Conservation (phyloP, 2,329 filamentous ascomycete species). For the Keithomyces neogunnii region DNA sequence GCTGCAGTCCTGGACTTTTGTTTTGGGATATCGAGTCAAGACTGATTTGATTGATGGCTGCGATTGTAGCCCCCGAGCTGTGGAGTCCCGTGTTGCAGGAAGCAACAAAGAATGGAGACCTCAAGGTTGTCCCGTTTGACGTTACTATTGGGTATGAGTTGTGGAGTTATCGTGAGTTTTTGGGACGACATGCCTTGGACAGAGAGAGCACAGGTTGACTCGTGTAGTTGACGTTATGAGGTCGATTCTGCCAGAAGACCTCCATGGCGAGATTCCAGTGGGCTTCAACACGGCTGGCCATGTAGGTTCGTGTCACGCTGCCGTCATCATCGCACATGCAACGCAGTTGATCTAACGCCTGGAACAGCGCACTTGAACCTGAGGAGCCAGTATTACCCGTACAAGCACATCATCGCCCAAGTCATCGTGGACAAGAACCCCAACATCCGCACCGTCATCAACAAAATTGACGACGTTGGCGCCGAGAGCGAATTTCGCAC, state of each 20-base stretch:
- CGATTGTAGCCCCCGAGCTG: slow-evolving; percentile 45
- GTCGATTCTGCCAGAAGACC: slow-evolving; percentile 70
- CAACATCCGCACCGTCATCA: slow-evolving; percentile 79
- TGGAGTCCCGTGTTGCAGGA: slow-evolving; percentile 66
- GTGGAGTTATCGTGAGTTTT: slow-evolving; percentile 68
- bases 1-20: background rate
- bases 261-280: slow-evolving; percentile 71
- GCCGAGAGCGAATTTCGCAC: slow-evolving; percentile 80
- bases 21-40: background rate
- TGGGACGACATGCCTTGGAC: background rate
- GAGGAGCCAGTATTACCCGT: slow-evolving; percentile 70
- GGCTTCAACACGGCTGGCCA: slow-evolving; percentile 88
- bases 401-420: slow-evolving; percentile 77
- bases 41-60: background rate
- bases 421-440: slow-evolving; percentile 87
- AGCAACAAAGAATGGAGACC: slow-evolving; percentile 57
- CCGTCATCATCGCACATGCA: background rate
- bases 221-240: slow-evolving; percentile 67
- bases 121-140: slow-evolving; percentile 67
- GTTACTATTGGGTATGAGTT: slow-evolving; percentile 73
- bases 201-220: background rate
- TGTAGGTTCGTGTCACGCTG: slow-evolving; percentile 50
- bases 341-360: background rate
- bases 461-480: slow-evolving; percentile 87
- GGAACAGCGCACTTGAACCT: slow-evolving; percentile 77